Percentiles rank a stretch among this genome's conserved stretches.
phyloP scores from a whole-genome alignment of 1,284 basidiomycete genomes.

The Dichomitus squalens region DNA sequence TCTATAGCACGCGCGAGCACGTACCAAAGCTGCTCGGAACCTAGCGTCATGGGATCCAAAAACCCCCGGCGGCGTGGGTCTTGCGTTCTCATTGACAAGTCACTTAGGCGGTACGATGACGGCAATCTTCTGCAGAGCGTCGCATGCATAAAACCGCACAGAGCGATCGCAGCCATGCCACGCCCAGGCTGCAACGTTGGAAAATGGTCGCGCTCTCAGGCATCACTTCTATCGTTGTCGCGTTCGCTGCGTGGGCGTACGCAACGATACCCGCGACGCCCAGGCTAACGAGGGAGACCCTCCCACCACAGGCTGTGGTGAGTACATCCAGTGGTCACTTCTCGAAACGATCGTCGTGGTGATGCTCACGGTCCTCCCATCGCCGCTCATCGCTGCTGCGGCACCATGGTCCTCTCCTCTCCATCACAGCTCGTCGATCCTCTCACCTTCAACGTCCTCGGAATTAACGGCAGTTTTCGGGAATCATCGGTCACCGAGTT shows the following conservation, averaged over 20 bases:
- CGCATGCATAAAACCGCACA: conserved; percentile 12
- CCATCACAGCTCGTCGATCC: conserved; percentile 33
- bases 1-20: not conserved
- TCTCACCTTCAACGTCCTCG: conserved; percentile 33
- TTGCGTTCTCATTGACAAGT: not conserved
- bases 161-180: not conserved
- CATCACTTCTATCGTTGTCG: conserved; percentile 2
- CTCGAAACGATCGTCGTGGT: not conserved
- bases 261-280: conserved; percentile 3
- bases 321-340: conserved; percentile 1
- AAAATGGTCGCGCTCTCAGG: conserved; percentile 16
- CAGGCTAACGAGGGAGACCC: conserved; percentile 1
- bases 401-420: not conserved
- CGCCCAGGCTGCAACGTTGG: not conserved
- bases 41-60: conserved; percentile 15
- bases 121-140: conserved; percentile 1
- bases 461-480: conserved; percentile 35
- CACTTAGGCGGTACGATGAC: conserved; percentile 6
- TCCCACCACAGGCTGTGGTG: conserved; percentile 30
- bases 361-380: not conserved
- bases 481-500: conserved; percentile 26
- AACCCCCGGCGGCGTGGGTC: conserved; percentile 16
- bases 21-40: not conserved
- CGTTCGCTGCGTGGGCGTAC: conserved; percentile 15
- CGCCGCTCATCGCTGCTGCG: not conserved